Conservation (phyloP, 2,329 filamentous ascomycete species). For the Aspergillus caelatus region DNA sequence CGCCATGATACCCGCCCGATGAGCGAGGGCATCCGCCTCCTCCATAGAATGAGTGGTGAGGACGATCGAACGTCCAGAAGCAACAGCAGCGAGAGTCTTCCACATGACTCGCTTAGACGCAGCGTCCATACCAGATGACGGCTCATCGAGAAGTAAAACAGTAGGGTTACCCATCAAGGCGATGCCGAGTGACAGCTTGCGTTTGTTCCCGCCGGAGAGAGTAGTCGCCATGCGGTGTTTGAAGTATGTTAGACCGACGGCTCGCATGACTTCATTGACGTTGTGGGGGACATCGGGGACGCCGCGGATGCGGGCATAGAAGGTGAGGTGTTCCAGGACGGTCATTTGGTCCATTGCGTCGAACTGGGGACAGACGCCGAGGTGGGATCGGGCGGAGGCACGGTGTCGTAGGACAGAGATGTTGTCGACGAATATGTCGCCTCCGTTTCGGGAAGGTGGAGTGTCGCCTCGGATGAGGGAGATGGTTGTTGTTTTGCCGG, state of each 20-base stretch:
- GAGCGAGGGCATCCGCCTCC: slow-evolving; percentile 86
- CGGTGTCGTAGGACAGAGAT: slow-evolving; percentile 73
- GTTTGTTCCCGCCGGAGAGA: slow-evolving; percentile 87
- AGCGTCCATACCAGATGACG: slow-evolving; percentile 84
- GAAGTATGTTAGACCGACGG: slow-evolving; percentile 76
- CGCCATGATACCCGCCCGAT: slow-evolving; percentile 82
- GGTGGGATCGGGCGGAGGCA: slow-evolving; percentile 70
- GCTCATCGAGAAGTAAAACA: slow-evolving; percentile 86
- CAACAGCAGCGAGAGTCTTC: slow-evolving; percentile 75
- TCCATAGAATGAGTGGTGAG: slow-evolving; percentile 96
- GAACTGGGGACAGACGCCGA: slow-evolving; percentile 91
- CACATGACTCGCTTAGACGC: slow-evolving; percentile 93
- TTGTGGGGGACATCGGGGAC: slow-evolving; percentile 76
- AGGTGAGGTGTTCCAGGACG: slow-evolving; percentile 79
- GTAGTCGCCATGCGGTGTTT: slow-evolving; percentile 73
- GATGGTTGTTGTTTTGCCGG: slow-evolving; percentile 89
- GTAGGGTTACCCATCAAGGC: slow-evolving; percentile 90
- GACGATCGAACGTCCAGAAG: slow-evolving; percentile 76
- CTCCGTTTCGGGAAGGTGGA: slow-evolving; percentile 68
- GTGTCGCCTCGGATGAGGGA: slow-evolving; percentile 88
- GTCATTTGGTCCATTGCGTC: slow-evolving; percentile 92
- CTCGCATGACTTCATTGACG: slow-evolving; percentile 74
- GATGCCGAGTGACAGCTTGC: slow-evolving; percentile 87
- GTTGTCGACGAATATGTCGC: slow-evolving; percentile 79
- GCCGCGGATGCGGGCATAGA: slow-evolving; percentile 84